Conservation (phyloP, 1,139 yeast genomes). For the Yarrowia galli region DNA sequence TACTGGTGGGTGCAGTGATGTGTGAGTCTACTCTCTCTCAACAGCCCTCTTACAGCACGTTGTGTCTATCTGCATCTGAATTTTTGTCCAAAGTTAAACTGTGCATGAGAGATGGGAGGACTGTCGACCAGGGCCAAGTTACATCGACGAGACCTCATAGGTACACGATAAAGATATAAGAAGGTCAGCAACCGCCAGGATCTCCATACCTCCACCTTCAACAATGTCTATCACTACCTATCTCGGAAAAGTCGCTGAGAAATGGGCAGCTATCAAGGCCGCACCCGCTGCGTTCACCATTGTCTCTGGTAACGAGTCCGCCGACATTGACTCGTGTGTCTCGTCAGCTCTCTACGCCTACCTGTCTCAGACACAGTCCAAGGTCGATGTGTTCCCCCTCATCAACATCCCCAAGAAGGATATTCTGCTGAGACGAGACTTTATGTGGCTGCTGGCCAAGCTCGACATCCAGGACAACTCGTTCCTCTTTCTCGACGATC, state of each 20-base stretch:
- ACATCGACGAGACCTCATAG: neutral
- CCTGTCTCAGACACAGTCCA: constrained; percentile 41
- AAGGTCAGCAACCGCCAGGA: neutral
- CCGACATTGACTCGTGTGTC: constrained; percentile 82
- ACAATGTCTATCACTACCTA: constrained; percentile 20
- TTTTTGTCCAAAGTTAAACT: constrained; percentile 21
- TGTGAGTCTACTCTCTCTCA: neutral
- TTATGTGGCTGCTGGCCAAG: constrained; percentile 60
- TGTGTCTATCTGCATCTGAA: constrained; percentile 18
- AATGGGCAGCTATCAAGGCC: constrained; percentile 36
- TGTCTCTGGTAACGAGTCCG: constrained; percentile 86
- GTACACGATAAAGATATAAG: neutral
- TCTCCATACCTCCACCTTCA: too few relatives aligned
- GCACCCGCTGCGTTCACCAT: constrained; percentile 45
- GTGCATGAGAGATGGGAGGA: constrained; percentile 19
- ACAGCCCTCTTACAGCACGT: neutral
- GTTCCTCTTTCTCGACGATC: constrained; percentile 73
- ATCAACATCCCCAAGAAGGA: constrained; percentile 75
- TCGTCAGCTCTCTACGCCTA: constrained; percentile 77
- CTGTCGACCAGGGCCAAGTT: neutral
- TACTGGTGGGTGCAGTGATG: neutral
- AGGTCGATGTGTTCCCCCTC: constrained; percentile 61
- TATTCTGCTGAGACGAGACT: constrained; percentile 72
- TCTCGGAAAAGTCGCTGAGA: constrained; percentile 14
- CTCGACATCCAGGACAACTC: constrained; percentile 59